phyloP scores from a whole-genome alignment of 2,329 filamentous ascomycete species.

The Aureobasidium sp. region DNA sequence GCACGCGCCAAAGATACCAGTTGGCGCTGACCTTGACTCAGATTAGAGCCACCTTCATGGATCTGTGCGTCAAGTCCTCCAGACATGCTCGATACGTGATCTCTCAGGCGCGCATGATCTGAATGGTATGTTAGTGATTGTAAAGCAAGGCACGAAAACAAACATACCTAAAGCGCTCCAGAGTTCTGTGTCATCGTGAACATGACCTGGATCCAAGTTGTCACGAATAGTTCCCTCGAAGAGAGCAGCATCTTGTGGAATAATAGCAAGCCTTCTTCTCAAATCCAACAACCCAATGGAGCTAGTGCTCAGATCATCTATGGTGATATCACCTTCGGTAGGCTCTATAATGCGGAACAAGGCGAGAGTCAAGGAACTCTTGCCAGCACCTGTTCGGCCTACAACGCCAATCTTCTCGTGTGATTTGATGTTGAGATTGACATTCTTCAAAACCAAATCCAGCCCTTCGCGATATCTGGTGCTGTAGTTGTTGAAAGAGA shows the following conservation, averaged over 20 bases:
- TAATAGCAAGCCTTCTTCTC: conserved; percentile 84
- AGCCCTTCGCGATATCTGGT: conserved; percentile 85
- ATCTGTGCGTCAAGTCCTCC: conserved; percentile 86
- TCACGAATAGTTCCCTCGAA: conserved; percentile 92
- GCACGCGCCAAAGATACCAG: conserved; percentile 89
- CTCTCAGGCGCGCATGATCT: conserved; percentile 91
- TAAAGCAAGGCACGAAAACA: conserved; percentile 6
- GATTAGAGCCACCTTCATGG: conserved; percentile 92
- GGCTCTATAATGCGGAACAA: conserved; percentile 96
- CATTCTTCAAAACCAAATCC: conserved; percentile 86
- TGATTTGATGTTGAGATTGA: conserved; percentile 86
- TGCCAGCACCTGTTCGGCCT: conserved; percentile 90
- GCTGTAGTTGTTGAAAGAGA: conserved; percentile 90
- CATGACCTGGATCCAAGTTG: conserved; percentile 89
- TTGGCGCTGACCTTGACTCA: conserved; percentile 91
- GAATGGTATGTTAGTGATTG: conserved; percentile 24
- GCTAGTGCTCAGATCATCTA: conserved; percentile 84
- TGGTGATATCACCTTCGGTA: conserved; percentile 71
- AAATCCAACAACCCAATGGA: conserved; percentile 85
- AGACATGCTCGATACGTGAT: conserved; percentile 78
- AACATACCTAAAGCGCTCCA: conserved; percentile 87
- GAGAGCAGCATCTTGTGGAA: conserved; percentile 92
- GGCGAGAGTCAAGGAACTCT: conserved; percentile 86
- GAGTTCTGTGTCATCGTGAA: conserved; percentile 92
- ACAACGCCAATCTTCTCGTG: conserved; percentile 98